Conservation (phyloP, 805 yeast genomes). For the Metschnikowia kofuensis region DNA sequence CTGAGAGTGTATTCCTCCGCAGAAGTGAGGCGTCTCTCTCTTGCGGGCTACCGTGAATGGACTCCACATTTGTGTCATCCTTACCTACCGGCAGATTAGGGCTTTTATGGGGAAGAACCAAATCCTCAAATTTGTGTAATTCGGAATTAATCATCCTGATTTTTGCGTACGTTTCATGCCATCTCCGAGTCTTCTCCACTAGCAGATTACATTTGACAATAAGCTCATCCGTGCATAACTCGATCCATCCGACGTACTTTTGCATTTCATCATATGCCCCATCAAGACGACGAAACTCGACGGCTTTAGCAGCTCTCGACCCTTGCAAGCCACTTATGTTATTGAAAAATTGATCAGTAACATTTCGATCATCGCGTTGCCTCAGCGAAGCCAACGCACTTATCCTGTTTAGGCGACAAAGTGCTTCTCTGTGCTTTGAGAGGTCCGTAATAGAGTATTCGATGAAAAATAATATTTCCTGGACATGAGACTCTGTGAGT, state of each 20-base stretch:
- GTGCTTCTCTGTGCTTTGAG: slow-evolving; percentile 22
- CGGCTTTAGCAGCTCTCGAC: not conserved
- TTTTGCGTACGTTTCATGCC: slow-evolving; percentile 30
- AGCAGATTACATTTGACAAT: slow-evolving; percentile 23
- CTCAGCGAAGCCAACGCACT: slow-evolving; percentile 33
- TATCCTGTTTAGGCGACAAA: slow-evolving; percentile 37
- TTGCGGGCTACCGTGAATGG: not conserved
- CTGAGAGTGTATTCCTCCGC: slow-evolving; percentile 6
- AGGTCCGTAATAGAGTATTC: slow-evolving; percentile 46
- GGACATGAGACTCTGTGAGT: slow-evolving; percentile 22
- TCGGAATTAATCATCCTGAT: slow-evolving; percentile 30
- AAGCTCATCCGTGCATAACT: slow-evolving; percentile 23
- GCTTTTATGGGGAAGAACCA: slow-evolving; percentile 5
- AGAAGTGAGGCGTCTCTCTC: not conserved
- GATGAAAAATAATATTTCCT: slow-evolving; percentile 47
- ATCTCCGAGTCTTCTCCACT: slow-evolving; percentile 23
- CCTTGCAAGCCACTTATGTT: slow-evolving; percentile 1
- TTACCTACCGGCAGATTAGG: not conserved
- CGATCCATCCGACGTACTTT: slow-evolving; percentile 20
- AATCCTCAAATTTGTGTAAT: slow-evolving; percentile 26
- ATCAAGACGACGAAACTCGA: slow-evolving; percentile 3
- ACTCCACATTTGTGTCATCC: not conserved
- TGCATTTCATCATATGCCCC: slow-evolving; percentile 6
- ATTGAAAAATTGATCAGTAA: slow-evolving; percentile 17
- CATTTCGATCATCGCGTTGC: slow-evolving; percentile 27